These are phyloP conservation scores for Biscogniauxia marginata DNA, from an alignment of 2,329 filamentous ascomycete genomes.

Conservation along the genomic window DNA sequence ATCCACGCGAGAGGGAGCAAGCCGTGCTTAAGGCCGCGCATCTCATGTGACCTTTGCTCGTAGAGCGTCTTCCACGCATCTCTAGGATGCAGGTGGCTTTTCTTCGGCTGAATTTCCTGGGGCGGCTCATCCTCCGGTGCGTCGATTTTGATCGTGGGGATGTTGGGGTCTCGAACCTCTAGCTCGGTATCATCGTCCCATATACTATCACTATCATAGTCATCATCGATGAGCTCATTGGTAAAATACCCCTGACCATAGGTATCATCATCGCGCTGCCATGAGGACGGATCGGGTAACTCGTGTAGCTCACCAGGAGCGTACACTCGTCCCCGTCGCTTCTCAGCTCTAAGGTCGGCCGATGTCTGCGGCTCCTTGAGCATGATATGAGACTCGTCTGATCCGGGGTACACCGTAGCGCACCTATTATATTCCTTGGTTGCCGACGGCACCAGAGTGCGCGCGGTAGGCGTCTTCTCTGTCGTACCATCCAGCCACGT, in stretches of 20 bases:
- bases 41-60: constrained; percentile 6
- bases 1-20: constrained; percentile 16
- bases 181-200: not conserved
- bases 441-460: not conserved
- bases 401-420: not conserved
- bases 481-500: not conserved
- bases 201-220: constrained; percentile 7
- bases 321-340: constrained; percentile 12
- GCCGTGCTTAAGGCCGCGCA: not conserved
- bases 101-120: not conserved
- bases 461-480: not conserved
- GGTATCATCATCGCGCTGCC: not conserved
- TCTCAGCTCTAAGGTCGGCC: constrained; percentile 4
- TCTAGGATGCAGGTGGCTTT: too few species aligned
- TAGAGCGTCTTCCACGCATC: constrained; percentile 14
- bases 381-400: not conserved
- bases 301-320: constrained; percentile 4
- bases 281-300: constrained; percentile 12
- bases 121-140: not conserved
- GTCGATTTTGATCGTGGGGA: not conserved
- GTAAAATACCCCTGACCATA: constrained; percentile 1
- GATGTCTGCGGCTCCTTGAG: not conserved
- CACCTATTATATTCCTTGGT: constrained; percentile 2
- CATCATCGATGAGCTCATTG: not conserved
- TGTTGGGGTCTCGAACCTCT: constrained; percentile 2